phyloP scores from a whole-genome alignment of 2,329 filamentous ascomycete species.

The Diplodia scrobiculata region DNA sequence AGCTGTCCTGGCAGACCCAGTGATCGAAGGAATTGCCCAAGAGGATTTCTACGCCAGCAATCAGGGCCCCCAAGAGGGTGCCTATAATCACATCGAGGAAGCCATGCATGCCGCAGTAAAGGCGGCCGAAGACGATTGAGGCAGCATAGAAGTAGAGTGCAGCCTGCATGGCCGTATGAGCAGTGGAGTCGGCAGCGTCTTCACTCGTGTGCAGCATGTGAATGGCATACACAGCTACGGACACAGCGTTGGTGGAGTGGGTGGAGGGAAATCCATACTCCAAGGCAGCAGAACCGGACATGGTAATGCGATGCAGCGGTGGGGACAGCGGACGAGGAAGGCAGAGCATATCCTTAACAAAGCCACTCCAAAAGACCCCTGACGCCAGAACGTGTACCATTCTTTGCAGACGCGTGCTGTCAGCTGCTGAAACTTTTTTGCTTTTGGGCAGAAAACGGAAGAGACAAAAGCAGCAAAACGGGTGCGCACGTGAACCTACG shows the following conservation, averaged over 20 bases:
- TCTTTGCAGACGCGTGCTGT: constrained; percentile 31
- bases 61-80: constrained; percentile 70
- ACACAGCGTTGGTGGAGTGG: constrained; percentile 94
- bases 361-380: constrained; percentile 73
- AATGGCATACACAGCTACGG: constrained; percentile 82
- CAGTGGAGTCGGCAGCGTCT: constrained; percentile 60
- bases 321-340: constrained; percentile 89
- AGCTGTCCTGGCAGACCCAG: constrained; percentile 61
- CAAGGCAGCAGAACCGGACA: constrained; percentile 91
- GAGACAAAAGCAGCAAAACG: constrained; percentile 5
- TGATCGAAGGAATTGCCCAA: constrained; percentile 65
- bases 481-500: constrained; percentile 60
- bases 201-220: constrained; percentile 67
- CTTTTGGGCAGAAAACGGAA: background rate
- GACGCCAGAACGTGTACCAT: constrained; percentile 64
- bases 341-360: constrained; percentile 91
- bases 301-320: constrained; percentile 89
- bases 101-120: constrained; percentile 99
- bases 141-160: constrained; percentile 80
- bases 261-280: constrained; percentile 98
- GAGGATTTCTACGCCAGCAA: constrained; percentile 59
- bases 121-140: constrained; percentile 85
- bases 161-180: constrained; percentile 64
- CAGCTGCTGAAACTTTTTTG: constrained; percentile 13
- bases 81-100: constrained; percentile 89